Evolutionary conservation across 148 eudicot species (phyloP).

Genomic region (Persicaria maculosa): DNA sequence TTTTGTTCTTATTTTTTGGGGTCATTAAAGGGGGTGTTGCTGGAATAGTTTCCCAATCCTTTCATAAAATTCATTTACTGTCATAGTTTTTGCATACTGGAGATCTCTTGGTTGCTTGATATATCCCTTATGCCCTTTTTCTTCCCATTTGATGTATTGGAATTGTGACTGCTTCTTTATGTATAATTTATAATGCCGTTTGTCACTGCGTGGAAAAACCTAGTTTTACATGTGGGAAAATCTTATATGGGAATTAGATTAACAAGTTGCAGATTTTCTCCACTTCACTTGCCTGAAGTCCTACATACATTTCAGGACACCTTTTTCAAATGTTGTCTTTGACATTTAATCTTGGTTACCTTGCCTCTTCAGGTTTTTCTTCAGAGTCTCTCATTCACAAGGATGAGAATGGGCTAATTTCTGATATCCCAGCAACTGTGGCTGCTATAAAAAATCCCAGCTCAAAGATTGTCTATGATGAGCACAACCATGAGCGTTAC

Average conservation of each 20-base stretch:
- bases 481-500: conserved; percentile 57
- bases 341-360: not conserved
- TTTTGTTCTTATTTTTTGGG: no score
- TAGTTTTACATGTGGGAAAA: not conserved
- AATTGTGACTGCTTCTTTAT: not conserved
- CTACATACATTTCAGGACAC: not conserved
- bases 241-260: not conserved
- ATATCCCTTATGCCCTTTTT: not conserved
- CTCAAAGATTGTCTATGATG: conserved; percentile 53
- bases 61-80: no score
- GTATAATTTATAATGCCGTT: not conserved
- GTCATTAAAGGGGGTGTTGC: not conserved
- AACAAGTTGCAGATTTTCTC: not conserved
- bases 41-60: not conserved
- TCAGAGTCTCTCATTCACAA: conserved; percentile 33
- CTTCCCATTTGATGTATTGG: not conserved
- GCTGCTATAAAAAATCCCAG: conserved; percentile 62
- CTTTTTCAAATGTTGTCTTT: not conserved
- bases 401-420: conserved; percentile 22
- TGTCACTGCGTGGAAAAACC: not conserved
- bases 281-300: not conserved
- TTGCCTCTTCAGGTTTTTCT: conserved; percentile 38
- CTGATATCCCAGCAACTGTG: conserved; percentile 50
- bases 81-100: not conserved
- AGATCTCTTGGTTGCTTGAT: not conserved